phyloP scores from a whole-genome alignment of 2,329 filamentous ascomycete genomes.

The Fusarium beomiforme region DNA sequence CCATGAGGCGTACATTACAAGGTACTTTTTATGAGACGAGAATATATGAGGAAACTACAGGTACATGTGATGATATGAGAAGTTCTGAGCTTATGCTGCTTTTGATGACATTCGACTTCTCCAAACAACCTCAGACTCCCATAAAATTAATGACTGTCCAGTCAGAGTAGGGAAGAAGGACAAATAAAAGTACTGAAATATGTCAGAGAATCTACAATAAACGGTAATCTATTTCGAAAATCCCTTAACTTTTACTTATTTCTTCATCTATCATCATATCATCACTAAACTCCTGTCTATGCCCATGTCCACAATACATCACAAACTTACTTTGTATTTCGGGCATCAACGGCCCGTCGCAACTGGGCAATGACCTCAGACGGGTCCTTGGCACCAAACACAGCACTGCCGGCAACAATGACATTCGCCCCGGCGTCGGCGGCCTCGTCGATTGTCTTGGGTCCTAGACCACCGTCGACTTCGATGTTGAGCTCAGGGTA shows the following conservation, averaged over 20 bases:
- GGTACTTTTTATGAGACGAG: background rate
- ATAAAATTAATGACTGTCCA: background rate
- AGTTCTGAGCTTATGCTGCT: background rate
- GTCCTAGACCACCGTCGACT: slow-evolving; percentile 91
- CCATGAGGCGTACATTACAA: background rate
- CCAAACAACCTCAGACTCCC: background rate
- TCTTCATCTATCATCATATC: slow-evolving; percentile 30
- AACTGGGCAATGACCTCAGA: slow-evolving; percentile 86
- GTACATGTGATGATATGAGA: background rate
- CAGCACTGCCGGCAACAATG: slow-evolving; percentile 95
- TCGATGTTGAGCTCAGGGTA: slow-evolving; percentile 97
- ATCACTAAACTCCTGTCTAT: slow-evolving; percentile 34
- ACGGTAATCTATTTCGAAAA: background rate
- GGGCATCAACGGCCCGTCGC: slow-evolving; percentile 78
- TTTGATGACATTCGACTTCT: background rate
- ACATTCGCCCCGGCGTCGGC: slow-evolving; percentile 97
- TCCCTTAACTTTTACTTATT: slow-evolving; percentile 7
- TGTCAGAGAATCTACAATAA: slow-evolving; percentile 16
- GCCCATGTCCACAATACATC: slow-evolving; percentile 3
- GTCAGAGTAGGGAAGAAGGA: slow-evolving; percentile 13
- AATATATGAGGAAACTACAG: background rate
- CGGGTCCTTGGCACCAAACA: slow-evolving; percentile 92
- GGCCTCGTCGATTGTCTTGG: slow-evolving; percentile 90
- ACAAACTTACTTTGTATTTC: slow-evolving; percentile 50
- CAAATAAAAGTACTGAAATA: background rate